Evolutionary conservation across 73 alveolate genomes (phyloP).

Genomic region (Stentor roeselii): DNA sequence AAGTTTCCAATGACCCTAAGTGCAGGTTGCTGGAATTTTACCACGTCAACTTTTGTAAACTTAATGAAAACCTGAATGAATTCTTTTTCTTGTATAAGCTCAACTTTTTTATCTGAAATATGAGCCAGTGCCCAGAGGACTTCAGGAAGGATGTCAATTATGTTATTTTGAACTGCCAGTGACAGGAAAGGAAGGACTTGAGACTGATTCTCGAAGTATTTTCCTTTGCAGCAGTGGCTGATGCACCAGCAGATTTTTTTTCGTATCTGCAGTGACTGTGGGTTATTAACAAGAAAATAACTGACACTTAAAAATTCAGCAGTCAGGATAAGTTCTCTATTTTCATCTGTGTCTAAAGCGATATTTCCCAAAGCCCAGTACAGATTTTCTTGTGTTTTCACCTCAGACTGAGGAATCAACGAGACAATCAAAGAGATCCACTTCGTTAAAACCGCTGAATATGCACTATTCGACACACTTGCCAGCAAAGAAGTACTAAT

Average conservation of each 20-base stretch:
- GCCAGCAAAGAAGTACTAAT: neutral
- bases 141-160: neutral
- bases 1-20: neutral
- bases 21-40: neutral
- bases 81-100: too few species aligned
- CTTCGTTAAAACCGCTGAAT: neutral
- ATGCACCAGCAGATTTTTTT: neutral
- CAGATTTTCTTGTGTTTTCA: neutral
- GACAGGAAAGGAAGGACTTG: neutral
- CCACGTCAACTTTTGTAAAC: neutral
- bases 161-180: neutral
- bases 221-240: neutral
- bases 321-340: neutral
- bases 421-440: neutral
- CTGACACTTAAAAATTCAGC: neutral
- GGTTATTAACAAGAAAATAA: too few species aligned
- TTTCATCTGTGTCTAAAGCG: neutral
- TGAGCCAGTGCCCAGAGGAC: neutral
- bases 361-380: neutral
- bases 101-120: too few species aligned
- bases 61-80: too few species aligned
- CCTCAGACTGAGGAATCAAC: neutral
- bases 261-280: neutral
- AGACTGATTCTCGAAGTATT: too few species aligned
- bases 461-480: neutral